Percentiles rank a stretch among this genome's conserved stretches.
Conservation (phyloP, 2,329 filamentous ascomycete genomes). For the Aspergillus carbonarius region DNA sequence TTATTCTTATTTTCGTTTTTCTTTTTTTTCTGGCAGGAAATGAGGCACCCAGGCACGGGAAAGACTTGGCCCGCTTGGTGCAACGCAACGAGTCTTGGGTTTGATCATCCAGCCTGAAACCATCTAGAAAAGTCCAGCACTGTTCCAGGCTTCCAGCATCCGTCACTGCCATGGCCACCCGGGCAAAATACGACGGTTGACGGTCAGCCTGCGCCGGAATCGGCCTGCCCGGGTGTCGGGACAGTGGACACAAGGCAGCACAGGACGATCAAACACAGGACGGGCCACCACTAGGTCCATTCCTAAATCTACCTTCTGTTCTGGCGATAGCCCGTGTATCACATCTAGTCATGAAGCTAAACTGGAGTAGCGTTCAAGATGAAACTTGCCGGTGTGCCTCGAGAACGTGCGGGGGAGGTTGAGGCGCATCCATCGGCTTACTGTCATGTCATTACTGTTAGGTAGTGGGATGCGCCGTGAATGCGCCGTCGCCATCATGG, state of each 20-base stretch:
- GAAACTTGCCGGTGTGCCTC: not conserved
- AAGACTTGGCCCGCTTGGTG: slow-evolving; percentile 13
- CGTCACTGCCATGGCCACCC: not conserved
- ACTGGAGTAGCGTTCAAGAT: slow-evolving; percentile 1
- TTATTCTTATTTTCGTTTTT: no score
- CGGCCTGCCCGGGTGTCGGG: not conserved
- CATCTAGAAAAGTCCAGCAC: slow-evolving; percentile 28
- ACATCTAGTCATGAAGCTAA: not conserved
- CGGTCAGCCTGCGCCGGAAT: not conserved
- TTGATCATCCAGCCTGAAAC: slow-evolving; percentile 38
- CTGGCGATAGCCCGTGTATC: not conserved
- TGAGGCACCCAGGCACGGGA: not conserved
- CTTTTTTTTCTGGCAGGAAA: not conserved
- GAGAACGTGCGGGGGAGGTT: slow-evolving; percentile 15
- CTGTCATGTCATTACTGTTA: not conserved
- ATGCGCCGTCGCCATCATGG: not conserved
- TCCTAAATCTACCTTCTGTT: not conserved
- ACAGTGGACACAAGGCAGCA: not conserved
- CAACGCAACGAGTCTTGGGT: slow-evolving; percentile 16
- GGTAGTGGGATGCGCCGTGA: not conserved
- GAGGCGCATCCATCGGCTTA: not conserved
- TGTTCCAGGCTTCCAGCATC: slow-evolving; percentile 7
- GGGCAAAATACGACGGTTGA: not conserved
- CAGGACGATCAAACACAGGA: not conserved
- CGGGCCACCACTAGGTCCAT: slow-evolving; percentile 2